These are phyloP conservation scores for Drechslerella coelobrocha DNA, from an alignment of 2,329 filamentous ascomycete genomes.

Conservation along the genomic window DNA sequence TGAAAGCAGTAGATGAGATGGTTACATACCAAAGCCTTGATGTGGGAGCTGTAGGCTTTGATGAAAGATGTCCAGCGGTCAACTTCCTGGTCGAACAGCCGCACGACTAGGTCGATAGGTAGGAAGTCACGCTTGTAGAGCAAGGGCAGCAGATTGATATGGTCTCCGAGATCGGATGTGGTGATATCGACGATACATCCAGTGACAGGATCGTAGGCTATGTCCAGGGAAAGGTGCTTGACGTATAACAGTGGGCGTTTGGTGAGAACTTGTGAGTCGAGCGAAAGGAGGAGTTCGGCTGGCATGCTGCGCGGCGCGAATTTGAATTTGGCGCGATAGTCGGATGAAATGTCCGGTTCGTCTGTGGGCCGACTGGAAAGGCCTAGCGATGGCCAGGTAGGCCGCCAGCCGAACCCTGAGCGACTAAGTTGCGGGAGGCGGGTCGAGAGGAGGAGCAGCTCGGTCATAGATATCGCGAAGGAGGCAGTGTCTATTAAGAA, in stretches of 20 bases:
- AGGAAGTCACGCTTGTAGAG: conserved; percentile 48
- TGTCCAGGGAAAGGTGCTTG: conserved; percentile 39
- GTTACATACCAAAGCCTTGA: conserved; percentile 35
- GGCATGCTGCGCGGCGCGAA: conserved; percentile 31
- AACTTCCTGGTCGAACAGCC: conserved; percentile 45
- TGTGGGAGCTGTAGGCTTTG: conserved; percentile 40
- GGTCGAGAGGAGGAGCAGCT: conserved; percentile 45
- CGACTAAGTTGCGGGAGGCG: conserved; percentile 41
- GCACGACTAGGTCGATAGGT: conserved; percentile 41
- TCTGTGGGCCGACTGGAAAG: conserved; percentile 16
- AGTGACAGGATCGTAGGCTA: conserved; percentile 19
- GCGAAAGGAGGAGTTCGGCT: conserved; percentile 29
- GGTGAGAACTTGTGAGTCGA: conserved; percentile 38
- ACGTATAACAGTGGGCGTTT: conserved; percentile 42
- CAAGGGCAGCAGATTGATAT: conserved; percentile 37
- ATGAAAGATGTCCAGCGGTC: conserved; percentile 42
- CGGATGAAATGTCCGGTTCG: conserved; percentile 33
- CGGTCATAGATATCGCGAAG: conserved; percentile 50
- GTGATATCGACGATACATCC: conserved; percentile 45
- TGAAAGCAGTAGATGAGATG: neutral
- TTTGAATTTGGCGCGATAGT: conserved; percentile 44
- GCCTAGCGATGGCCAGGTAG: conserved; percentile 35
- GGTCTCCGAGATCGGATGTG: conserved; percentile 43
- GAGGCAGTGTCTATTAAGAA: conserved; percentile 44
- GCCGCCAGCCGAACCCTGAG: conserved; percentile 46